phyloP scores from a whole-genome alignment of 257 asterid species.

The Pogostemon cablin region DNA sequence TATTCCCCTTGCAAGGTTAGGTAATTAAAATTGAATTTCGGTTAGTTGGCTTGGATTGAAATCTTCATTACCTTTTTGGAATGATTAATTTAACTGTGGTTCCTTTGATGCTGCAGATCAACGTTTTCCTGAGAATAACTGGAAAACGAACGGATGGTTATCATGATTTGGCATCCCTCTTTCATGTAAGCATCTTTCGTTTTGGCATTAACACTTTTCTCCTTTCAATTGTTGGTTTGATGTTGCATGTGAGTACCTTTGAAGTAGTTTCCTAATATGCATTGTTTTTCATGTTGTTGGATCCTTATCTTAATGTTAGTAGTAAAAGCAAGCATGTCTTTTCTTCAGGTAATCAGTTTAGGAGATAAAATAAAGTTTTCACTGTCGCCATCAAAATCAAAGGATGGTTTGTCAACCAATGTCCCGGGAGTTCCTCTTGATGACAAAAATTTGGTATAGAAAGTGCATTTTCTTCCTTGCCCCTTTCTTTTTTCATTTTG shows the following conservation, averaged over 20 bases:
- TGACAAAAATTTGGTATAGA: constrained; percentile 72
- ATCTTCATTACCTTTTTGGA: background rate
- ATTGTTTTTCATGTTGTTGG: background rate
- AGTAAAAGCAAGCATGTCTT: constrained; percentile 26
- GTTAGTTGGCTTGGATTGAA: constrained; percentile 15
- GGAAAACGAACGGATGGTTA: constrained; percentile 74
- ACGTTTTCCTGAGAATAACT: constrained; percentile 78
- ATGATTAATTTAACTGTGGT: background rate
- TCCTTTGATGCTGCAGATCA: constrained; percentile 50
- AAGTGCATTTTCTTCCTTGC: constrained; percentile 16
- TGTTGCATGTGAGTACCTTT: constrained; percentile 28
- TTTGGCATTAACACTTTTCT: constrained; percentile 7
- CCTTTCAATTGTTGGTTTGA: background rate
- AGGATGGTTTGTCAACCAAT: constrained; percentile 76
- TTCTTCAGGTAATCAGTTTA: constrained; percentile 80
- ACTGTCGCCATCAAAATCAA: constrained; percentile 75
- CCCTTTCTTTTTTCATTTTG: background rate
- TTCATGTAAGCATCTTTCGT: constrained; percentile 62
- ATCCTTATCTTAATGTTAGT: background rate
- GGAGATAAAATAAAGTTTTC: constrained; percentile 92
- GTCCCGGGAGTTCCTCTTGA: constrained; percentile 86
- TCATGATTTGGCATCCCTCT: constrained; percentile 91
- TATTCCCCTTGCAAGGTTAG: constrained; percentile 96
- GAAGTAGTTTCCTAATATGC: background rate
- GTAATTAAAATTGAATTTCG: constrained; percentile 16